phyloP scores from a whole-genome alignment of 1,139 yeast species.

The Suhomyces bokatorum region DNA sequence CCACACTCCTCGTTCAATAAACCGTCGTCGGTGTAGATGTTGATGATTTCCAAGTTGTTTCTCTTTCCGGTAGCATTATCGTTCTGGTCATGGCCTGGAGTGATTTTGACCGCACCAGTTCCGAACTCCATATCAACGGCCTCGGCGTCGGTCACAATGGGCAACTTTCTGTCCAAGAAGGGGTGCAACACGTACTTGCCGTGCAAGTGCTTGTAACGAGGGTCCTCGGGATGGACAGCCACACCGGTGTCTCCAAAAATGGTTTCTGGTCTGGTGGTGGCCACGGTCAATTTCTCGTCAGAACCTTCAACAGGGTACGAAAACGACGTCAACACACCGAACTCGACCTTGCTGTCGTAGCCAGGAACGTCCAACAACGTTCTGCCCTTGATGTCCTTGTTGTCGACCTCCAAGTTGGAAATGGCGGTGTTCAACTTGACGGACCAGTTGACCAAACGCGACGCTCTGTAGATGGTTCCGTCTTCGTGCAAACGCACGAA shows the following conservation, averaged over 20 bases:
- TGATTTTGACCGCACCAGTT: slow-evolving; percentile 99
- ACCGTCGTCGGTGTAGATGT: slow-evolving; percentile 92
- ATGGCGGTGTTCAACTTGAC: slow-evolving; percentile 92
- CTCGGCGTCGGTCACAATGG: slow-evolving; percentile 85
- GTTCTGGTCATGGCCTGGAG: slow-evolving; percentile 97
- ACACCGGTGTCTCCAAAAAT: slow-evolving; percentile 96
- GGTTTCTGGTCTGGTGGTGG: slow-evolving; percentile 99
- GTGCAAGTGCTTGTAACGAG: slow-evolving; percentile 89
- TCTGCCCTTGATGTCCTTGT: slow-evolving; percentile 82
- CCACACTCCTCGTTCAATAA: slow-evolving; percentile 90
- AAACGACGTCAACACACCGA: slow-evolving; percentile 93
- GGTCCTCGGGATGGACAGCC: slow-evolving; percentile 95
- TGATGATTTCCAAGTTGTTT: slow-evolving; percentile 82
- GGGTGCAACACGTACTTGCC: slow-evolving; percentile 93
- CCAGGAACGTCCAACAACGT: slow-evolving; percentile 85
- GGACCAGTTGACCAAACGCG: slow-evolving; percentile 95
- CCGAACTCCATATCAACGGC: slow-evolving; percentile 99
- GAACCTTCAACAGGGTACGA: slow-evolving; percentile 86
- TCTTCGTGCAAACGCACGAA: slow-evolving; percentile 91
- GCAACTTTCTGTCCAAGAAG: slow-evolving; percentile 79
- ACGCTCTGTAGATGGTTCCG: slow-evolving; percentile 92
- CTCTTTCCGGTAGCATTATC: slow-evolving; percentile 97
- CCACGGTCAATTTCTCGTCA: slow-evolving; percentile 88
- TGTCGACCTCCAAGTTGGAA: slow-evolving; percentile 94
- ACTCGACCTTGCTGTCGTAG: slow-evolving; percentile 86